Evolutionary conservation across 2,329 filamentous ascomycete species (phyloP).

Genomic region (Diplodia mutila): DNA sequence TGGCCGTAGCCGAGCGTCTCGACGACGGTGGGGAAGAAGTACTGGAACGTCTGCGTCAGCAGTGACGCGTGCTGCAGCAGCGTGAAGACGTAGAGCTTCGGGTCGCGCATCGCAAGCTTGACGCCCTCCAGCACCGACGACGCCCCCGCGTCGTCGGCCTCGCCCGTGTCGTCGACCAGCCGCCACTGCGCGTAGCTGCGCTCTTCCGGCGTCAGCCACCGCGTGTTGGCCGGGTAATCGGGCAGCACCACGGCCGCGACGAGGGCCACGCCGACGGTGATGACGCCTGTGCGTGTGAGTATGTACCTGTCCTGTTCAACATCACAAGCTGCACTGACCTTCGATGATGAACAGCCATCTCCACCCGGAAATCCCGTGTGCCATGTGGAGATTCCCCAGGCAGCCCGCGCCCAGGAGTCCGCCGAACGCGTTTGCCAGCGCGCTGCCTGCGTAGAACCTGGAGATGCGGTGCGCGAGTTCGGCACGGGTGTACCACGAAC

Average conservation of each 20-base stretch:
- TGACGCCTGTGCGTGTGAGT: not conserved
- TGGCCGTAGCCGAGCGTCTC: slow-evolving; percentile 62
- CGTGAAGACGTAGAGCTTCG: slow-evolving; percentile 58
- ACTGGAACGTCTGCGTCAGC: slow-evolving; percentile 62
- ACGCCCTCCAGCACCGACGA: slow-evolving; percentile 51
- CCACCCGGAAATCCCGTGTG: slow-evolving; percentile 27
- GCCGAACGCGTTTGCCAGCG: slow-evolving; percentile 29
- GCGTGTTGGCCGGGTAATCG: slow-evolving; percentile 28
- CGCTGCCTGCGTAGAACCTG: slow-evolving; percentile 27
- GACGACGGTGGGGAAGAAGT: slow-evolving; percentile 69
- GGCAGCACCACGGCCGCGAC: slow-evolving; percentile 26
- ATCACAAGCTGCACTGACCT: too few relatives aligned
- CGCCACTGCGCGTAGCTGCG: slow-evolving; percentile 26
- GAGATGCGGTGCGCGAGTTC: slow-evolving; percentile 26
- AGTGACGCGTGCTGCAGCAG: slow-evolving; percentile 59
- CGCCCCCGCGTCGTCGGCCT: slow-evolving; percentile 46
- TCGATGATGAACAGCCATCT: slow-evolving; percentile 27
- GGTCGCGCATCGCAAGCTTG: slow-evolving; percentile 54
- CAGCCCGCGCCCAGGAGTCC: slow-evolving; percentile 29
- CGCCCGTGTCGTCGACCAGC: slow-evolving; percentile 50
- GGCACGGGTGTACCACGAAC: slow-evolving; percentile 32
- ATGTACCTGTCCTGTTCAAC: not conserved
- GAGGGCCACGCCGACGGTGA: slow-evolving; percentile 27
- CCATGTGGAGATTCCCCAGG: slow-evolving; percentile 28
- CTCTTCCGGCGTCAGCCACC: slow-evolving; percentile 30